Percentiles rank a stretch among this genome's conserved stretches.
Conservation (phyloP, 2,329 filamentous ascomycete species). For the Sclerotinia trifoliorum region DNA sequence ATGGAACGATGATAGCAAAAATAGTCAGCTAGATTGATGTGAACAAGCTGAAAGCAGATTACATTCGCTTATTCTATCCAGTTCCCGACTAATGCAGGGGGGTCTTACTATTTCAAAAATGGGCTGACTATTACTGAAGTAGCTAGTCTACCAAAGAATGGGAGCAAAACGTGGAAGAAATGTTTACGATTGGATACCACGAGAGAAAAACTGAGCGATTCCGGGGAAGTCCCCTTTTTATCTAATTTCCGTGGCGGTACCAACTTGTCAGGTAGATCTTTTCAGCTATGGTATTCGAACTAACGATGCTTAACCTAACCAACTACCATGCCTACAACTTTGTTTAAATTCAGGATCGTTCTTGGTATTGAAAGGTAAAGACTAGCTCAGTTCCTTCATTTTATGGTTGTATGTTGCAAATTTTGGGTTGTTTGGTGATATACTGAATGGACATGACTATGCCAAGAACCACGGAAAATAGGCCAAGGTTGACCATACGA, state of each 20-base stretch:
- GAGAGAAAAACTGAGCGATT: background rate
- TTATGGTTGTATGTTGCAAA: background rate
- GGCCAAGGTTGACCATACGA: background rate
- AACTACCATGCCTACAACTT: too few relatives aligned
- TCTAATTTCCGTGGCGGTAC: too few relatives aligned
- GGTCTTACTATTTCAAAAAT: background rate
- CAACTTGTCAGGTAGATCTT: background rate
- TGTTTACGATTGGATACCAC: background rate
- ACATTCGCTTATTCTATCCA: constrained; percentile 1
- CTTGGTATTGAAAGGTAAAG: background rate
- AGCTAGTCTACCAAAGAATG: background rate
- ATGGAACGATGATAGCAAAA: constrained; percentile 1
- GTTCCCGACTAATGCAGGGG: background rate
- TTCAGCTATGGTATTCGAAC: background rate
- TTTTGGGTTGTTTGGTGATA: background rate
- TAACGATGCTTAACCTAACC: background rate
- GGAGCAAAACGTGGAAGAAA: background rate
- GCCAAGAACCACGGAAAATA: background rate
- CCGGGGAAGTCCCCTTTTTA: background rate
- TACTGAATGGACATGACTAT: background rate
- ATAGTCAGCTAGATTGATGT: background rate
- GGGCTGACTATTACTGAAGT: constrained; percentile 3
- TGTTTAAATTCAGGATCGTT: background rate
- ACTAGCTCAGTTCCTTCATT: background rate
- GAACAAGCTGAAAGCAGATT: background rate